phyloP scores from a whole-genome alignment of 768 basidiomycete genomes.

The Lanmaoa rubissima region DNA sequence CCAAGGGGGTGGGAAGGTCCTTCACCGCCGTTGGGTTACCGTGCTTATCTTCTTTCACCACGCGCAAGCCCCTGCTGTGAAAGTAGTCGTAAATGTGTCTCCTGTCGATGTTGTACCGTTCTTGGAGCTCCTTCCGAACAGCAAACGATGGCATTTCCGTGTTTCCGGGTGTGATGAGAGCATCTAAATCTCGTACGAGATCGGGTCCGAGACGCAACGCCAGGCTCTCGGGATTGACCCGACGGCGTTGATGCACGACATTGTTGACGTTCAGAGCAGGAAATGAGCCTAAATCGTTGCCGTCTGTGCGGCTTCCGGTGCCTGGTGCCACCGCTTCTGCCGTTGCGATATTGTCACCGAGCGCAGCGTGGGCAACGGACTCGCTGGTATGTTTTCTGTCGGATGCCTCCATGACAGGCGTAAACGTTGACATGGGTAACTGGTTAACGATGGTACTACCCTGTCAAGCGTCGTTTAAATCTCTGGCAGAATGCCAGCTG shows the following conservation, averaged over 20 bases:
- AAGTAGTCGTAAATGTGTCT: constrained; percentile 80
- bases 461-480: constrained; percentile 14
- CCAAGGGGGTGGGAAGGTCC: constrained; percentile 23
- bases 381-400: not conserved
- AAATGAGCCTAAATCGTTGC: not conserved
- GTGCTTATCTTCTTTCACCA: constrained; percentile 63
- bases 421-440: not conserved
- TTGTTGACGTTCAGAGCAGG: constrained; percentile 1
- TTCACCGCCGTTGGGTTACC: constrained; percentile 41
- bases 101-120: constrained; percentile 66
- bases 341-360: not conserved
- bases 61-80: constrained; percentile 60
- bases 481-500: not conserved
- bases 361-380: not conserved
- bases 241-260: constrained; percentile 34
- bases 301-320: constrained; percentile 9
- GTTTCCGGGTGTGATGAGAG: constrained; percentile 64
- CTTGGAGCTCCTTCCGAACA: constrained; percentile 66
- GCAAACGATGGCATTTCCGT: constrained; percentile 74
- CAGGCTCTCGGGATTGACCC: constrained; percentile 68
- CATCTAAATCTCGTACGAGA: constrained; percentile 69
- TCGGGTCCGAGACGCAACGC: constrained; percentile 65
- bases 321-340: constrained; percentile 1
- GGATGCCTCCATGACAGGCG: constrained; percentile 14
- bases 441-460: not conserved